A percentile compares a stretch with the other conserved stretches of the same genome.
These are phyloP conservation scores for Stephania japonica DNA, from an alignment of 164 flowering plant species.

Conservation along the genomic window DNA sequence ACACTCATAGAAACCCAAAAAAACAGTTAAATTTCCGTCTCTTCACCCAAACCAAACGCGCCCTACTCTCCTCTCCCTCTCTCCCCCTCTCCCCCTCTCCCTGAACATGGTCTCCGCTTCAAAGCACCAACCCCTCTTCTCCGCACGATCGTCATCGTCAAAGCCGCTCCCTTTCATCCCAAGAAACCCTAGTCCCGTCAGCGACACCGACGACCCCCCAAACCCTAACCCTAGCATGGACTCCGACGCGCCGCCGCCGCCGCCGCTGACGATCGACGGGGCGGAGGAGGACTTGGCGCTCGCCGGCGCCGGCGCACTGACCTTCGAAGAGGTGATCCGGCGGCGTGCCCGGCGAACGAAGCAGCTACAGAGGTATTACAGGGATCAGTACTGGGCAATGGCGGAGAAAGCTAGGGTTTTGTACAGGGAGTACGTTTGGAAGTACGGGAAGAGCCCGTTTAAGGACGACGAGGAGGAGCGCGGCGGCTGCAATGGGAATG, in stretches of 20 bases:
- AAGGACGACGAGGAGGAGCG: conserved; percentile 31
- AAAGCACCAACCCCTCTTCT: not conserved
- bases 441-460: conserved; percentile 56
- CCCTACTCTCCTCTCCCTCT: too few relatives aligned
- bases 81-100: not conserved
- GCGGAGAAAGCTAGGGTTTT: conserved; percentile 59
- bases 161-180: not conserved
- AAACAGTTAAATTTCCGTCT: too few relatives aligned
- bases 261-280: conserved; percentile 22
- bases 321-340: conserved; percentile 45
- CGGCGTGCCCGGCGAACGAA: conserved; percentile 43
- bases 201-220: not conserved
- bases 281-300: conserved; percentile 29
- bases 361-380: conserved; percentile 36
- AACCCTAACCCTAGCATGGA: not conserved
- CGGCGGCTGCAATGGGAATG: too few relatives aligned
- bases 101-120: not conserved
- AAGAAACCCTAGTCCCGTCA: not conserved
- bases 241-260: not conserved
- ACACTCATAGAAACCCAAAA: too few relatives aligned
- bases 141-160: not conserved
- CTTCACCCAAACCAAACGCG: too few relatives aligned
- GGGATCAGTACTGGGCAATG: conserved; percentile 57
- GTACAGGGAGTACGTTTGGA: conserved; percentile 64
- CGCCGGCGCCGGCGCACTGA: conserved; percentile 31